These are phyloP conservation scores for Candida frijolesensis DNA, from an alignment of 1,139 yeast species.

Conservation along the genomic window DNA sequence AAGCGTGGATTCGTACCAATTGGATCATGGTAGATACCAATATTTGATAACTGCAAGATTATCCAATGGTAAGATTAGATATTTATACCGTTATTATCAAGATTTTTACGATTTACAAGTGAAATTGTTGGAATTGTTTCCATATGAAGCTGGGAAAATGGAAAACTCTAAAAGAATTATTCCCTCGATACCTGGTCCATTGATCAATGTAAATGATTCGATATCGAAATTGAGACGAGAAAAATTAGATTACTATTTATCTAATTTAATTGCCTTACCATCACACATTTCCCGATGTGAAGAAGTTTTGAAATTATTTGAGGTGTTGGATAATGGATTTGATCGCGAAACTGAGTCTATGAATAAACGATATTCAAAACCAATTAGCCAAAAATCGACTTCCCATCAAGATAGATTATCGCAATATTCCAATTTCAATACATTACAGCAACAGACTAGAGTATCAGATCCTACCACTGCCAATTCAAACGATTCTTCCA, in stretches of 20 bases:
- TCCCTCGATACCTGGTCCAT: conserved; percentile 96
- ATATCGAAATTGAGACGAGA: conserved; percentile 83
- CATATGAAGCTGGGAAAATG: conserved; percentile 89
- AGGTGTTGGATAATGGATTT: conserved; percentile 60
- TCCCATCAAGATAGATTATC: conserved; percentile 47
- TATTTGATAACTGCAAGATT: conserved; percentile 73
- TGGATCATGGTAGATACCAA: conserved; percentile 89
- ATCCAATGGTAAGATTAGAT: conserved; percentile 68
- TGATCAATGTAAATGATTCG: conserved; percentile 87
- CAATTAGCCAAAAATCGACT: conserved; percentile 43
- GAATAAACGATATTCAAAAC: conserved; percentile 35
- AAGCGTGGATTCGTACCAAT: conserved; percentile 76
- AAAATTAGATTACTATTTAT: conserved; percentile 81
- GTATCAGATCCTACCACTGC: conserved; percentile 22
- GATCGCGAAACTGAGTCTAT: conserved; percentile 34
- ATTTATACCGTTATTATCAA: conserved; percentile 87
- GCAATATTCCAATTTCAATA: conserved; percentile 34
- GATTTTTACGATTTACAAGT: conserved; percentile 96
- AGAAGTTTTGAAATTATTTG: conserved; percentile 73
- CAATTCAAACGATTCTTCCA: conserved; percentile 29
- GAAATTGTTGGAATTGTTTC: conserved; percentile 77
- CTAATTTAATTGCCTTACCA: conserved; percentile 75
- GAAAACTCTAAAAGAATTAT: conserved; percentile 72
- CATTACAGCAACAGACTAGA: conserved; percentile 13
- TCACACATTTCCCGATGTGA: conserved; percentile 70